Evolutionary conservation across 2,329 filamentous ascomycete genomes (phyloP), one percentile per base, ranked within the genome.

Genomic region (Arthrobotrys sinensis): DNA sequence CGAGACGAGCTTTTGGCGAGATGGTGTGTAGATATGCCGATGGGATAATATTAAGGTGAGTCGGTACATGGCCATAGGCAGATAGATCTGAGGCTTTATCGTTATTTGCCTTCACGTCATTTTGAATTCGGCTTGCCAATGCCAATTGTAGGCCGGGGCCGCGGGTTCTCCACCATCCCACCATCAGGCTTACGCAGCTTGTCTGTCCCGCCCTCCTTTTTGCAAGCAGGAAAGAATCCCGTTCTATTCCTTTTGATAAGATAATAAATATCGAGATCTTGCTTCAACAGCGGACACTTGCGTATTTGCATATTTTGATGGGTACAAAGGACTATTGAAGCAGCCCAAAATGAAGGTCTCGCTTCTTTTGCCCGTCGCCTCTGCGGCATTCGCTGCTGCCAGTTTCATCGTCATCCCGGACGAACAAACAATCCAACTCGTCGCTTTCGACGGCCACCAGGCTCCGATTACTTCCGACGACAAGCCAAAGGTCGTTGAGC

Each of bases 271-370:
- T 60, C 36, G 16, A 10, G 36, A 60, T 28, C 36, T 40, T 60
- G 34, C 16, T n/a, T 16, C 19, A 14, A 43, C 36, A 40, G 53
- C 53, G 8, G 34, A 57, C 19, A 2, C 16, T 57, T 19, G 24
- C 24, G 24, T 28, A 28, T 28, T 5, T 5, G 10, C 6, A 11
- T 16, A 52, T 24, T 28, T 60, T 60, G 55, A 60, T 60, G 55
- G 36, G 55, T 12, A 43, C 55, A 28, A 60, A 43, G 55, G 16
- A 24, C 14, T 43, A 4, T 36, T 38, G 8, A 38, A 45, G 52
- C 19, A 57, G 38, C n/a, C 45, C 69, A 68, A 40, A 28, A 78
- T 78, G 75, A 78, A 67, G 75, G 75, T 72, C 53, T 72, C 75
- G 75, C 62, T 78, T 72, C 67, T 78, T 14, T 34, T 72, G 45